Evolutionary conservation across 2,329 filamentous ascomycete species (phyloP).

Genomic region (Claviceps arundinis): DNA sequence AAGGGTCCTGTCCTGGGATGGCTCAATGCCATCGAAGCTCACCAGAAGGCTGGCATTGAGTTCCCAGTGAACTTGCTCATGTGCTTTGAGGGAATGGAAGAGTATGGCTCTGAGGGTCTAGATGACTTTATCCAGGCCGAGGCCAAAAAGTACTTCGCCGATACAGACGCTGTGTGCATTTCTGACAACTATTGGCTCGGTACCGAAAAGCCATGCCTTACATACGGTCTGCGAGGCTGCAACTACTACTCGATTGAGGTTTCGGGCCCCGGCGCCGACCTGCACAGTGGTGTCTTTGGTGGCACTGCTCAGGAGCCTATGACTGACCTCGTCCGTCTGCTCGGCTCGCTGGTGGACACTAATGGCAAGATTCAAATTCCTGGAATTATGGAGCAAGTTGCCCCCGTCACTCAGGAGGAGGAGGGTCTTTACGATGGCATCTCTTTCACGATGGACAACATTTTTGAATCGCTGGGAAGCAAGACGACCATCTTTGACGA

Average conservation of each 20-base stretch:
- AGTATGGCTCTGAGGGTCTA: conserved; percentile 91
- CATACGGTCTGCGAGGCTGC: conserved; percentile 91
- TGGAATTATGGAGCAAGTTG: conserved; percentile 89
- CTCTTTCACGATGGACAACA: conserved; percentile 89
- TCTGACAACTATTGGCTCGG: conserved; percentile 99
- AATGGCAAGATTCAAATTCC: conserved; percentile 87
- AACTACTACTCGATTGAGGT: conserved; percentile 95
- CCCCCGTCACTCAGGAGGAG: conserved; percentile 75
- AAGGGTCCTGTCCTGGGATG: conserved; percentile 96
- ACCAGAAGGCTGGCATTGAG: conserved; percentile 86
- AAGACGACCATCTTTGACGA: conserved; percentile 75
- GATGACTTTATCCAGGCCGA: conserved; percentile 89
- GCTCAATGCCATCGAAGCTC: conserved; percentile 95
- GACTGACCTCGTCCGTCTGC: conserved; percentile 79
- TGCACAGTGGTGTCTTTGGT: conserved; percentile 95
- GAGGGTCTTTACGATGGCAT: conserved; percentile 79
- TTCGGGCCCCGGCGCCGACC: conserved; percentile 79
- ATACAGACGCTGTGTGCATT: conserved; percentile 92
- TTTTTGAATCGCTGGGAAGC: conserved; percentile 84
- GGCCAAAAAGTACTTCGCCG: conserved; percentile 88
- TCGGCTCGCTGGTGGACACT: conserved; percentile 75
- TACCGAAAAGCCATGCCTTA: conserved; percentile 95
- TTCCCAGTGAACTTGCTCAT: conserved; percentile 96
- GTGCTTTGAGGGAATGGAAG: conserved; percentile 99
- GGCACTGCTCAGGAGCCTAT: conserved; percentile 96